Evolutionary conservation across 345 rosid species (phyloP).

Genomic region (Barbarea vulgaris): DNA sequence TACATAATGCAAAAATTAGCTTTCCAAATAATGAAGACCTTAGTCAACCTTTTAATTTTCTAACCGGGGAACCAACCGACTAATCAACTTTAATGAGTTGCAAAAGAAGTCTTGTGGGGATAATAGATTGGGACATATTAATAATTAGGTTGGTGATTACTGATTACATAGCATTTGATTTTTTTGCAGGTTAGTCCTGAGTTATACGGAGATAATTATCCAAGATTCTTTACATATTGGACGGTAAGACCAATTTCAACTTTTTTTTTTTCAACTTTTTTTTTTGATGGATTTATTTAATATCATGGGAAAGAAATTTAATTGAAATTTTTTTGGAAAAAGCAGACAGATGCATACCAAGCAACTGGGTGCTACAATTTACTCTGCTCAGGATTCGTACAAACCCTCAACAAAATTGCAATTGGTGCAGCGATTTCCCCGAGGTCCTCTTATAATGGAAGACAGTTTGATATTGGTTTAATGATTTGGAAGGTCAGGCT

Average conservation of each 20-base stretch:
- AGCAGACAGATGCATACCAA: conserved; percentile 94
- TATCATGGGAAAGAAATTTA: background rate
- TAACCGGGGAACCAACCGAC: conserved; percentile 7
- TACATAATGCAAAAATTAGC: background rate
- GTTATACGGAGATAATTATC: conserved; percentile 86
- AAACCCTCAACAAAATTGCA: conserved; percentile 86
- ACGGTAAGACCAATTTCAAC: conserved; percentile 50
- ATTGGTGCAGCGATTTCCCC: conserved; percentile 99
- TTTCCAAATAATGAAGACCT: background rate
- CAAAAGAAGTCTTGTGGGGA: conserved; percentile 25
- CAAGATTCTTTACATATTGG: conserved; percentile 98
- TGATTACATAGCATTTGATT: conserved; percentile 30
- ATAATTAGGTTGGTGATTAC: conserved; percentile 32
- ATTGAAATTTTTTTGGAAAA: conserved; percentile 21
- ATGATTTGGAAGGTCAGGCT: conserved; percentile 93
- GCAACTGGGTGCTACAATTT: conserved; percentile 98
- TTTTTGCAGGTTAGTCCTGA: conserved; percentile 92
- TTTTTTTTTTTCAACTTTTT: background rate
- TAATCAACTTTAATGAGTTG: background rate
- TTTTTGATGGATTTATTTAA: background rate
- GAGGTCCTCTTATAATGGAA: conserved; percentile 79
- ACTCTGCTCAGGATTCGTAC: conserved; percentile 93
- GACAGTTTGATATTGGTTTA: conserved; percentile 85
- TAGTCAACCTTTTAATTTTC: conserved; percentile 4
- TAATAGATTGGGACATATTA: conserved; percentile 20